Percentiles rank a stretch among this genome's conserved stretches.
Conservation (phyloP, 2,329 filamentous ascomycete genomes). For the Pseudogymnoascus sp. region DNA sequence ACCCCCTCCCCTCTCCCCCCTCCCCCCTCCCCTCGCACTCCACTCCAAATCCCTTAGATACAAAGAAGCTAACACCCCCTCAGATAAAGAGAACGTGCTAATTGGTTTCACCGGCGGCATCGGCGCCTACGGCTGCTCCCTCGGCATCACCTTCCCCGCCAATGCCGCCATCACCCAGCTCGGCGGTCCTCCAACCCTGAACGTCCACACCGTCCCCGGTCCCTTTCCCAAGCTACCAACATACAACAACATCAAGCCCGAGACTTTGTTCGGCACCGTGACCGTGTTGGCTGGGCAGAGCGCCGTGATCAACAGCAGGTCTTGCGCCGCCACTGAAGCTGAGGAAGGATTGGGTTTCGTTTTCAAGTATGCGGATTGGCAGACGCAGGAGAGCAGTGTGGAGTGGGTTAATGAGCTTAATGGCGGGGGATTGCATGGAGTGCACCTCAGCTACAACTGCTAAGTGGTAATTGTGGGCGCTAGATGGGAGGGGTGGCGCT, state of each 20-base stretch:
- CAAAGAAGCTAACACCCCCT: background rate
- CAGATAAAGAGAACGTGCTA: background rate
- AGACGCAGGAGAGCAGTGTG: background rate
- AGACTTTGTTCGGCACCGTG: background rate
- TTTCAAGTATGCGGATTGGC: background rate
- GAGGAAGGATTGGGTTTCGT: background rate
- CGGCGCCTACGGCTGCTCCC: constrained; percentile 2
- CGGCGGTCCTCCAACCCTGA: background rate
- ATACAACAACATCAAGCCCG: background rate
- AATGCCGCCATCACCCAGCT: background rate
- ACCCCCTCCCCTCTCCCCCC: no score
- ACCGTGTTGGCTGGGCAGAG: background rate
- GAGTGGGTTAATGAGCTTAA: background rate
- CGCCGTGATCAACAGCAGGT: background rate
- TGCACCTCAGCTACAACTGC: background rate
- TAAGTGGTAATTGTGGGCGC: background rate
- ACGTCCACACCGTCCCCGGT: background rate
- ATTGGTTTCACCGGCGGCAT: background rate
- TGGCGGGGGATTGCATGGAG: background rate
- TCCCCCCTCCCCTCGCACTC: background rate
- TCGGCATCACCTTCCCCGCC: background rate
- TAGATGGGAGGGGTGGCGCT: background rate
- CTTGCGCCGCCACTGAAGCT: background rate
- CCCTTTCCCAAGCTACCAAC: background rate
- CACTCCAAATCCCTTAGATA: background rate